These are phyloP conservation scores for Cryptosporidium meleagridis DNA, from an alignment of 169 alveolate species.

Conservation along the genomic window DNA sequence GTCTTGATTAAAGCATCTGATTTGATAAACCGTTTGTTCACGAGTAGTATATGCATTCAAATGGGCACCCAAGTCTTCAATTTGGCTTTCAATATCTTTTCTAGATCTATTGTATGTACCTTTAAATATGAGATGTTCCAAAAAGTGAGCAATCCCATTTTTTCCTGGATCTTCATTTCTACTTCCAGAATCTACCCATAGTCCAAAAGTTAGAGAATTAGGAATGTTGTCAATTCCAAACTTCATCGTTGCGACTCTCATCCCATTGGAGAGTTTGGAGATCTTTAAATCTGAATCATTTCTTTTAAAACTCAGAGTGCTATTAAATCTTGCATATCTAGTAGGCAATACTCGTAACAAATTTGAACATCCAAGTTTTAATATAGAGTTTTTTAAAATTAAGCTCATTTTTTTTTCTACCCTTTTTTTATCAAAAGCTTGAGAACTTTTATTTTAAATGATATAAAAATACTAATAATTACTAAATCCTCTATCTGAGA, in stretches of 20 bases:
- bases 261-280: constrained; percentile 86
- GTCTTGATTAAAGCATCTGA: constrained; percentile 88
- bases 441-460: not conserved
- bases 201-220: constrained; percentile 91
- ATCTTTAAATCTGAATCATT: constrained; percentile 49
- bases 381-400: not conserved
- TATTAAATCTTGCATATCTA: not conserved
- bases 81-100: constrained; percentile 92
- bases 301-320: not conserved
- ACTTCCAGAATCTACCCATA: constrained; percentile 95
- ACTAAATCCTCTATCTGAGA: not conserved
- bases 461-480: not conserved
- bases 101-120: constrained; percentile 92
- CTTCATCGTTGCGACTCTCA: constrained; percentile 90
- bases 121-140: constrained; percentile 96
- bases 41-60: constrained; percentile 97
- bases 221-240: constrained; percentile 76
- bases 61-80: constrained; percentile 96
- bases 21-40: constrained; percentile 94
- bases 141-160: constrained; percentile 96
- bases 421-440: not conserved
- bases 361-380: not conserved
- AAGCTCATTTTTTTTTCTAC: not conserved
- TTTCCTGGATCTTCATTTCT: constrained; percentile 91
- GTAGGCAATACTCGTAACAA: not conserved